These are phyloP conservation scores for Skeletonema costatum DNA, from an alignment of 108 stramenopile species.

Conservation along the genomic window DNA sequence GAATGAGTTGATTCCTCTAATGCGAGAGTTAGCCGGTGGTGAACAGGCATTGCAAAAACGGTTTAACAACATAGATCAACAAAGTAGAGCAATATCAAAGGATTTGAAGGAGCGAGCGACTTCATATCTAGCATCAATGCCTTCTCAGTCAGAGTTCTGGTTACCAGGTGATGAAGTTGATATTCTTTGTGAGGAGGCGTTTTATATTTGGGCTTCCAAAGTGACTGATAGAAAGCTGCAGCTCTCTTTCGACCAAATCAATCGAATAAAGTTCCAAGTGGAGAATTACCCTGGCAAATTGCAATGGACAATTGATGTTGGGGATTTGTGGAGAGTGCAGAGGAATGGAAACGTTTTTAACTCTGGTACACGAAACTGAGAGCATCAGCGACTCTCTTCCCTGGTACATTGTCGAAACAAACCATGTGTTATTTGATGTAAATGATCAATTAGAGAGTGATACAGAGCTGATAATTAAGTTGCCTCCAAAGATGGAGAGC, in stretches of 20 bases:
- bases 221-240: constrained; percentile 25
- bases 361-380: constrained; percentile 15
- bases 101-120: constrained; percentile 51
- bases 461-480: not conserved
- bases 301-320: constrained; percentile 75
- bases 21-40: constrained; percentile 68
- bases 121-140: constrained; percentile 48
- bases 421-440: not conserved
- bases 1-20: constrained; percentile 82
- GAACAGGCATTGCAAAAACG: constrained; percentile 57
- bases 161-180: constrained; percentile 12
- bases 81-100: constrained; percentile 60
- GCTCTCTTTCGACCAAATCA: constrained; percentile 64
- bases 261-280: constrained; percentile 62
- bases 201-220: constrained; percentile 55
- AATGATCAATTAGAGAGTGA: not conserved
- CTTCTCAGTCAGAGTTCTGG: constrained; percentile 20
- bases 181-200: constrained; percentile 66
- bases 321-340: constrained; percentile 52
- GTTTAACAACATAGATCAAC: constrained; percentile 57
- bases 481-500: not conserved
- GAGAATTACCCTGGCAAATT: constrained; percentile 46
- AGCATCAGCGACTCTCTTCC: not conserved
- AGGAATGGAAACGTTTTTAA: constrained; percentile 59
- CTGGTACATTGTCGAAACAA: not conserved